Conservation (phyloP, 805 yeast species). For the Clavispora vitiphila region DNA sequence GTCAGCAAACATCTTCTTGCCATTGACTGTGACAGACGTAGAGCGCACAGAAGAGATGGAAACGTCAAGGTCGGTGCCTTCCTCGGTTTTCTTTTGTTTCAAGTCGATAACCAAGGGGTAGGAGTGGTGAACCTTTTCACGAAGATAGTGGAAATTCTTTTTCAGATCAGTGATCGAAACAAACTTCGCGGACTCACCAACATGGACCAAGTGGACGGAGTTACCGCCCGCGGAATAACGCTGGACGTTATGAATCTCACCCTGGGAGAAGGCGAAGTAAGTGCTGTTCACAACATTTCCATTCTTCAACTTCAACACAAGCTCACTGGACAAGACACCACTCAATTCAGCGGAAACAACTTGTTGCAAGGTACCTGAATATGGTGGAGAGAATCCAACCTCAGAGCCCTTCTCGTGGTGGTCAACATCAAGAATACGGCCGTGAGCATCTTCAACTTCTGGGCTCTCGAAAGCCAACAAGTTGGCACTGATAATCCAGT, state of each 20-base stretch:
- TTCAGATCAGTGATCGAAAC: slow-evolving; percentile 20
- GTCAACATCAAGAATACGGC: slow-evolving; percentile 26
- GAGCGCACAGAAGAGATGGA: slow-evolving; percentile 18
- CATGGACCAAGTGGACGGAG: slow-evolving; percentile 28
- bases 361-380: slow-evolving; percentile 32
- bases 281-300: slow-evolving; percentile 31
- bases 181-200: slow-evolving; percentile 15
- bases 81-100: slow-evolving; percentile 11
- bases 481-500: slow-evolving; percentile 60
- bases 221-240: slow-evolving; percentile 35
- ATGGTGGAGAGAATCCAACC: slow-evolving; percentile 35
- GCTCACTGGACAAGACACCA: slow-evolving; percentile 28
- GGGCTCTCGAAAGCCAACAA: slow-evolving; percentile 50
- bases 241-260: slow-evolving; percentile 36
- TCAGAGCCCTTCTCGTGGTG: slow-evolving; percentile 20
- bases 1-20: slow-evolving; percentile 17
- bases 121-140: slow-evolving; percentile 14
- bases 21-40: slow-evolving; percentile 16
- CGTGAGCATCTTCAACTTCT: slow-evolving; percentile 33
- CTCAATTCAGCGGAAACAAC: slow-evolving; percentile 31
- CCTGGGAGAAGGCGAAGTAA: slow-evolving; percentile 22
- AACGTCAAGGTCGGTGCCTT: slow-evolving; percentile 24
- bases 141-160: slow-evolving; percentile 11
- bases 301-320: slow-evolving; percentile 33
- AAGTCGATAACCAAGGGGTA: slow-evolving; percentile 28